Percentiles rank a stretch among this genome's conserved stretches.
phyloP scores from a whole-genome alignment of 1,284 basidiomycete species.

The Gomphus sp. region DNA sequence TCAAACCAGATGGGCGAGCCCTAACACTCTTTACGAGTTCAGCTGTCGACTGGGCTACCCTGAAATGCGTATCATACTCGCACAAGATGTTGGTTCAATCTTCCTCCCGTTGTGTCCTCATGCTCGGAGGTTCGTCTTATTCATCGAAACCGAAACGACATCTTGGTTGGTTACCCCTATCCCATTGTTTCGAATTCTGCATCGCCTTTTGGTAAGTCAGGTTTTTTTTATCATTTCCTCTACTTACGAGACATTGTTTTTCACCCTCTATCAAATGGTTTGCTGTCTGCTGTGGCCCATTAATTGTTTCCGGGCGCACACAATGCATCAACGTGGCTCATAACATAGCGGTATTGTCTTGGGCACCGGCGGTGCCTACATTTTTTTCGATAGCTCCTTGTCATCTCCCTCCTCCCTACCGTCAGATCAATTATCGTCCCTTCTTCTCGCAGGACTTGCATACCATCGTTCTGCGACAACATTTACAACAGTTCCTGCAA shows the following conservation, averaged over 20 bases:
- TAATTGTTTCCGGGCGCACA: too few relatives aligned
- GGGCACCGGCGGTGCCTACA: conserved; percentile 12
- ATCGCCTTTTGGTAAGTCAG: conserved; percentile 12
- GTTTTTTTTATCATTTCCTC: neutral
- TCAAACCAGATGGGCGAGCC: neutral
- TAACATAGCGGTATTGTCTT: conserved; percentile 11
- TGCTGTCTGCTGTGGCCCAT: too few relatives aligned
- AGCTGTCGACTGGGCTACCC: conserved; percentile 11
- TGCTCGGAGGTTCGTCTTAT: conserved; percentile 8
- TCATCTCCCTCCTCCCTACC: conserved; percentile 10
- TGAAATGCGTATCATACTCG: conserved; percentile 14
- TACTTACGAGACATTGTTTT: neutral
- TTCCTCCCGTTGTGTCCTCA: conserved; percentile 1
- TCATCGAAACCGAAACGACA: conserved; percentile 11
- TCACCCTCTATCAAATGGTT: too few relatives aligned
- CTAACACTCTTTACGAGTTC: conserved; percentile 15
- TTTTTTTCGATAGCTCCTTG: conserved; percentile 13
- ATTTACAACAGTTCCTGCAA: conserved; percentile 10
- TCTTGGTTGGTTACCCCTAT: conserved; percentile 16
- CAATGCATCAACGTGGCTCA: too few relatives aligned
- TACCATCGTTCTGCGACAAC: conserved; percentile 12
- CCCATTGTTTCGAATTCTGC: conserved; percentile 14
- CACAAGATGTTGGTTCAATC: conserved; percentile 12
- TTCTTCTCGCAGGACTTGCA: conserved; percentile 10
- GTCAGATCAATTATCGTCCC: conserved; percentile 5